Percentiles rank a stretch among this genome's conserved stretches.
phyloP scores from a whole-genome alignment of 2,329 filamentous ascomycete genomes.

The Leptographium procerum region DNA sequence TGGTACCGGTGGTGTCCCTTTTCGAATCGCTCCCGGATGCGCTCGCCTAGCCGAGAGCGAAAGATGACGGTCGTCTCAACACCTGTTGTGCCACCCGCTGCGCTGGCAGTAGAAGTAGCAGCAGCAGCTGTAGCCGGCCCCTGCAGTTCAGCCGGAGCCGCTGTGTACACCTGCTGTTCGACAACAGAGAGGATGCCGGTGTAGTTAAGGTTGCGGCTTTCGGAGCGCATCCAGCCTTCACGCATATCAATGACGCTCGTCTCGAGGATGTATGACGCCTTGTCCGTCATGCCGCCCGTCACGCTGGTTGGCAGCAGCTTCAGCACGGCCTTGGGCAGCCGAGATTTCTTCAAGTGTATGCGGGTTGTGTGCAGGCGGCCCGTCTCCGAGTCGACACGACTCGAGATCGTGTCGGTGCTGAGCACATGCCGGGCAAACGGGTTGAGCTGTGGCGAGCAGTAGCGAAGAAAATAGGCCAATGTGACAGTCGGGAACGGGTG shows the following conservation, averaged over 20 bases:
- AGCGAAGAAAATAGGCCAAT: constrained; percentile 80
- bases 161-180: constrained; percentile 59
- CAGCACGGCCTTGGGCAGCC: constrained; percentile 61
- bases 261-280: constrained; percentile 71
- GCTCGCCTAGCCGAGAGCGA: constrained; percentile 60
- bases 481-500: constrained; percentile 79
- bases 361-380: constrained; percentile 68
- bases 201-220: constrained; percentile 72
- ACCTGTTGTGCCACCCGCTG: constrained; percentile 49
- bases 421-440: constrained; percentile 74
- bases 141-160: constrained; percentile 10
- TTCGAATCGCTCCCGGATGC: constrained; percentile 44
- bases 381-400: constrained; percentile 59
- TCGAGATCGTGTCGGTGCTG: constrained; percentile 72
- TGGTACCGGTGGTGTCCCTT: constrained; percentile 23
- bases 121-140: background rate
- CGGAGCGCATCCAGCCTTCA: constrained; percentile 73
- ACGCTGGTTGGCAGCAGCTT: constrained; percentile 63
- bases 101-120: background rate
- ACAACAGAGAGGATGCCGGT: constrained; percentile 69
- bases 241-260: constrained; percentile 67
- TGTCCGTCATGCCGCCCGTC: constrained; percentile 53
- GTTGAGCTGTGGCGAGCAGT: constrained; percentile 59
- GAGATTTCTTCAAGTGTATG: constrained; percentile 71
- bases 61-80: constrained; percentile 67